Evolutionary conservation across 1,139 yeast species (phyloP).

Genomic region (Hanseniaspora gamundiae): DNA sequence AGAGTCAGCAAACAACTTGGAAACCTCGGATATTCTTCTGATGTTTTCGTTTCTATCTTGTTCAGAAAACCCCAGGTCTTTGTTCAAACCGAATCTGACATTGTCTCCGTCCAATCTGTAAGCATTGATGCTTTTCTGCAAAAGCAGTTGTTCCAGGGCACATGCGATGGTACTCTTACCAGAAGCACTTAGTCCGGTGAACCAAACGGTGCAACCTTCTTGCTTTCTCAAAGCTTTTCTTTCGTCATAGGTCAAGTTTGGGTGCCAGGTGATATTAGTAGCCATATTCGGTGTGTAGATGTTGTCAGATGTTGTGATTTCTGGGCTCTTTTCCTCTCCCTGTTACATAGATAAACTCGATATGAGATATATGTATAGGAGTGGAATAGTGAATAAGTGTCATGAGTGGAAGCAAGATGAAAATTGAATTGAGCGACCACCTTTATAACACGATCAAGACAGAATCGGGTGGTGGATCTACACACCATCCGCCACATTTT

Average conservation of each 20-base stretch:
- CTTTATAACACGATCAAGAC: too few relatives aligned
- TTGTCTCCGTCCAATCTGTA: conserved; percentile 94
- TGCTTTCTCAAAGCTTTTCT: conserved; percentile 63
- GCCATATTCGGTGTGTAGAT: too few relatives aligned
- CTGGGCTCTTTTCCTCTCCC: too few relatives aligned
- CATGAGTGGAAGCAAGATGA: too few relatives aligned
- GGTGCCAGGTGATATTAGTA: conserved; percentile 93
- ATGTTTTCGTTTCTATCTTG: conserved; percentile 88
- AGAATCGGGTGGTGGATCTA: too few relatives aligned
- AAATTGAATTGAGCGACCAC: too few relatives aligned
- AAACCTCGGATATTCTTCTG: conserved; percentile 86
- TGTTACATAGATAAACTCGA: too few relatives aligned
- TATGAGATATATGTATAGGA: too few relatives aligned
- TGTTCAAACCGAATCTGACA: conserved; percentile 84
- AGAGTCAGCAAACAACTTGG: conserved; percentile 85
- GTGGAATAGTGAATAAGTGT: too few relatives aligned
- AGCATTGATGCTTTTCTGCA: conserved; percentile 54
- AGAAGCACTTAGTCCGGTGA: conserved; percentile 89
- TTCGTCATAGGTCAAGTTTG: conserved; percentile 73
- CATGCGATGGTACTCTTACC: conserved; percentile 94
- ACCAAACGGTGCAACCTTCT: conserved; percentile 85
- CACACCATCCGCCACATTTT: too few relatives aligned
- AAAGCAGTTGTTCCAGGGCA: conserved; percentile 74
- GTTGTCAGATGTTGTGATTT: too few relatives aligned
- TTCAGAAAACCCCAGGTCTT: conserved; percentile 87